These are phyloP conservation scores for Aspergillus funiculosus DNA, from an alignment of 495 filamentous ascomycete species.

Conservation along the genomic window DNA sequence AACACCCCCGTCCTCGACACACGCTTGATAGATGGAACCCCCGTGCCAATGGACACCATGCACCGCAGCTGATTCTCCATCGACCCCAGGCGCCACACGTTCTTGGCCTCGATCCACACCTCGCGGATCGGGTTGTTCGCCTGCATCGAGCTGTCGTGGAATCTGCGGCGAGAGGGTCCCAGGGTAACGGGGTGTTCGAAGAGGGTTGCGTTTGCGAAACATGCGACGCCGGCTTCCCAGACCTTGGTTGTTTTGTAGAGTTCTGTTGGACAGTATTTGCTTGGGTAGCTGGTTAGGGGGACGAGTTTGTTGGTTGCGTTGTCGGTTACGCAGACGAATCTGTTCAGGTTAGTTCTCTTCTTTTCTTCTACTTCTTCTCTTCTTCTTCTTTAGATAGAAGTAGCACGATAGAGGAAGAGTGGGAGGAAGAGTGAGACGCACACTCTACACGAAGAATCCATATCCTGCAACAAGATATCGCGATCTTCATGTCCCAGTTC, in stretches of 20 bases:
- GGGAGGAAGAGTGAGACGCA: slow-evolving; percentile 14
- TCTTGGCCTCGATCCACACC: slow-evolving; percentile 42
- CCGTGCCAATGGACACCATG: slow-evolving; percentile 45
- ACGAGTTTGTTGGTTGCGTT: slow-evolving; percentile 35
- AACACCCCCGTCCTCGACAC: slow-evolving; percentile 21
- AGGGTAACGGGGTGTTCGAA: slow-evolving; percentile 44
- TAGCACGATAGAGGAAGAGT: slow-evolving; percentile 1
- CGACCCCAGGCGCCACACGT: slow-evolving; percentile 28
- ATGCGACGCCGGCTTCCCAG: slow-evolving; percentile 44
- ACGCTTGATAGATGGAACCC: slow-evolving; percentile 30
- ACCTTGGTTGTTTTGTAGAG: slow-evolving; percentile 37
- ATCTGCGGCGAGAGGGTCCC: slow-evolving; percentile 26
- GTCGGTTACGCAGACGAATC: slow-evolving; percentile 47
- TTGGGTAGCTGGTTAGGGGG: slow-evolving; percentile 40
- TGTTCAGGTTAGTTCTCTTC: slow-evolving; percentile 18
- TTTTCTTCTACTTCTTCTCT: not conserved
- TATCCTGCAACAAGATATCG: slow-evolving; percentile 37
- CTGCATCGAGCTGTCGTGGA: slow-evolving; percentile 38
- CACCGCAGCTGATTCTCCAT: slow-evolving; percentile 34
- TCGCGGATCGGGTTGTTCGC: slow-evolving; percentile 45
- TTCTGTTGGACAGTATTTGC: slow-evolving; percentile 31
- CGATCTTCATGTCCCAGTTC: slow-evolving; percentile 27
- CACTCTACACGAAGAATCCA: slow-evolving; percentile 33
- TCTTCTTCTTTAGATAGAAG: not conserved
- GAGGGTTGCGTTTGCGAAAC: slow-evolving; percentile 40